These are phyloP conservation scores for Diaporthe humulicola DNA, from an alignment of 2,329 filamentous ascomycete genomes.

Conservation along the genomic window DNA sequence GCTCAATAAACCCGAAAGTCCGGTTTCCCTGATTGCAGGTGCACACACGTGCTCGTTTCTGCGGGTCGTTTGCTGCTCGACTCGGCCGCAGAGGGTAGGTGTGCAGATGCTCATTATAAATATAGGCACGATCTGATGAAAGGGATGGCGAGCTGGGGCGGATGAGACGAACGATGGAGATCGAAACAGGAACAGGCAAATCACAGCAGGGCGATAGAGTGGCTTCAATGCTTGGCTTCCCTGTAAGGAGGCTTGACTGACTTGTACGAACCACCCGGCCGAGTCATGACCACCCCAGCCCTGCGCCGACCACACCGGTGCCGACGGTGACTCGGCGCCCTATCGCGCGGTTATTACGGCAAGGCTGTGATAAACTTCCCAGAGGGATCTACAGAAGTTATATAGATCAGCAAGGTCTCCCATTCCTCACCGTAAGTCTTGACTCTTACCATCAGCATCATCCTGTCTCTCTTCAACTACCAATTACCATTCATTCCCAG, in stretches of 20 bases:
- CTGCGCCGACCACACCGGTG: constrained; percentile 2
- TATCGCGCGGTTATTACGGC: constrained; percentile 19
- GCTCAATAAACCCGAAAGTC: neutral
- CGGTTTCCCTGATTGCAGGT: neutral
- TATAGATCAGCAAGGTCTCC: constrained; percentile 24
- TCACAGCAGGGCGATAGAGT: constrained; percentile 15
- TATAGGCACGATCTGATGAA: constrained; percentile 24
- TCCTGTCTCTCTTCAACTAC: constrained; percentile 12
- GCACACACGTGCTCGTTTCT: constrained; percentile 16
- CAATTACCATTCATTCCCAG: neutral
- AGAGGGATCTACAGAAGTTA: neutral
- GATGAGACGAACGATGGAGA: constrained; percentile 31
- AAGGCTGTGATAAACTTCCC: constrained; percentile 13
- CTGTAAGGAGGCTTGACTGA: constrained; percentile 24
- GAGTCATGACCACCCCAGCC: constrained; percentile 29
- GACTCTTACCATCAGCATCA: constrained; percentile 12
- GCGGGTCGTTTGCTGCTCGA: constrained; percentile 18
- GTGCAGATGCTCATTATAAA: constrained; percentile 21
- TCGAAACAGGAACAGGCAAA: constrained; percentile 18
- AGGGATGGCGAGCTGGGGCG: constrained; percentile 20
- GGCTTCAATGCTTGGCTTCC: constrained; percentile 27
- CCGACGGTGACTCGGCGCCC: constrained; percentile 21
- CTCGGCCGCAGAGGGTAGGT: constrained; percentile 13
- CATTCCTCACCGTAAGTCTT: neutral
- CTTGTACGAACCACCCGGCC: constrained; percentile 22